Evolutionary conservation across 139 green algal species (phyloP).

Genomic region (Micractinium sp.): DNA sequence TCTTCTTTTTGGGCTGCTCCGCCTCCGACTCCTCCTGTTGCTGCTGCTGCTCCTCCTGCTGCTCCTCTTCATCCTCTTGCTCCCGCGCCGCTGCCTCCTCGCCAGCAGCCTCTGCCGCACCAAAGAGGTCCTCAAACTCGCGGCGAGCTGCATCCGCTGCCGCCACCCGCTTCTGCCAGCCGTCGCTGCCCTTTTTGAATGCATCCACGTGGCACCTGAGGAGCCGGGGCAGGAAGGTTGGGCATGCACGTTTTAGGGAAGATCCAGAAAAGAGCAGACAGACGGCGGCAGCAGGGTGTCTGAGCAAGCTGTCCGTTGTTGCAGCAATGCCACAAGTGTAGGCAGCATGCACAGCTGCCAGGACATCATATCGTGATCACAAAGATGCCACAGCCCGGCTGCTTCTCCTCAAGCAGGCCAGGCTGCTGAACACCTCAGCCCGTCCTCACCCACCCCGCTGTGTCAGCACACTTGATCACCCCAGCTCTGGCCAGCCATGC

Average conservation of each 20-base stretch:
- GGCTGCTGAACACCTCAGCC: no score
- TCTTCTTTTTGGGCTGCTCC: constrained; percentile 38
- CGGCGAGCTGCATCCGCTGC: constrained; percentile 20
- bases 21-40: neutral
- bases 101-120: neutral
- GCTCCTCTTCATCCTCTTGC: neutral
- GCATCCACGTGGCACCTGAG: constrained; percentile 44
- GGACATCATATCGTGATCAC: no score
- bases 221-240: neutral
- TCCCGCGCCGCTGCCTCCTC: neutral
- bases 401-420: no score
- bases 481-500: neutral
- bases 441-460: no score
- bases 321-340: no score
- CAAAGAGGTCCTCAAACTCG: constrained; percentile 53
- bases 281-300: neutral
- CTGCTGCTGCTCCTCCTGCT: neutral
- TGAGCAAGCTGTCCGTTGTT: no score
- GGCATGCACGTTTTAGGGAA: no score
- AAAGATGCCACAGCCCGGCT: no score
- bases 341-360: no score
- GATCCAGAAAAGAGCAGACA: no score
- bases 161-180: constrained; percentile 26
- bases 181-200: constrained; percentile 39
- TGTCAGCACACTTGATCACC: neutral